phyloP scores from a whole-genome alignment of 305 asterid genomes.

The Coffea humblotiana region DNA sequence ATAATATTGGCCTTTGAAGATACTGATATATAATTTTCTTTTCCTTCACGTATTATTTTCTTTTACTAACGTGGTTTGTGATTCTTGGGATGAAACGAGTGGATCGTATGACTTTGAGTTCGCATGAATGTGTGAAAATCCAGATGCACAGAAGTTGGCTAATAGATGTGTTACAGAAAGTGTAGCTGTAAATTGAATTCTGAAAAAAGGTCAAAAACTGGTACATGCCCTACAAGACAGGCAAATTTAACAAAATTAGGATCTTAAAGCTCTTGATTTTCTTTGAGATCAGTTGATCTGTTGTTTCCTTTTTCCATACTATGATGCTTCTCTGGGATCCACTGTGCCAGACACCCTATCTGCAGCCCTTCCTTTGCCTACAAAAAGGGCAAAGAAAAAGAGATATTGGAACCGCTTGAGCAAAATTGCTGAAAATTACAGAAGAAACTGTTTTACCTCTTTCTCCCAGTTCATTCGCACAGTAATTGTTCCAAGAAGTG shows the following conservation, averaged over 20 bases:
- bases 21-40: neutral
- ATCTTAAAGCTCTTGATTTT: neutral
- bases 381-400: neutral
- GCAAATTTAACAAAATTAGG: neutral
- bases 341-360: neutral
- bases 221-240: neutral
- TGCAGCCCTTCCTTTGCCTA: constrained; percentile 9
- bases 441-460: constrained; percentile 4
- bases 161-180: neutral
- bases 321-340: neutral
- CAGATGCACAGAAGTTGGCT: neutral
- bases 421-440: too few relatives aligned
- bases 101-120: too few relatives aligned
- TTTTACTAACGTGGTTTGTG: too few relatives aligned
- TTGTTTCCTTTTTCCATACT: neutral
- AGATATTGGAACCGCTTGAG: neutral
- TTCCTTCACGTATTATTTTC: too few relatives aligned
- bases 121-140: neutral
- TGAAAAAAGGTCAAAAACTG: neutral
- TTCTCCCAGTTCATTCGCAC: constrained; percentile 9
- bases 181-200: neutral
- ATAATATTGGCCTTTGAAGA: neutral
- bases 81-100: too few relatives aligned
- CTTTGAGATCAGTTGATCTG: neutral
- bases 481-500: constrained; percentile 1